Base-by-base conservation (phyloP, 352 stramenopile genomes). In the Vaucheria bursata region DNA sequence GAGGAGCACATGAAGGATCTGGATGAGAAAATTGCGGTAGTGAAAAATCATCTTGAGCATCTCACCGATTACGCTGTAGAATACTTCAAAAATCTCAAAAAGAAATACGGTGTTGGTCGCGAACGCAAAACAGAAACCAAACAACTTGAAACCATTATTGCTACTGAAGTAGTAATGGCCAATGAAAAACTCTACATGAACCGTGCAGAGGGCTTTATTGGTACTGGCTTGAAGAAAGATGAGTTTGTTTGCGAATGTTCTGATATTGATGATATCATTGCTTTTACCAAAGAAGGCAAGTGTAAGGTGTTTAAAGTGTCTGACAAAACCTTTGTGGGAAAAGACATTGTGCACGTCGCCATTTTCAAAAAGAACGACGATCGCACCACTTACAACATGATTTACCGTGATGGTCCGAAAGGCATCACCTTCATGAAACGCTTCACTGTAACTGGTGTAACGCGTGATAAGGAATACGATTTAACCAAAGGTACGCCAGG, bases 101-200 rank as follows among this genome's bases (percentile, higher is more conserved):
- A 59, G 45, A 59, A 59, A 59, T 59, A 59, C 45, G 45, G 45
- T 59, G 25, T 18, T 18, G 45, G 45, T 25, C 45, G 45, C 45
- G 45, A 59, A 59, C 45, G 45, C 45, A 59, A 59, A 59, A 59
- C 45, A 25, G 45, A 59, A 59, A 59, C 25, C 45, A 59, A 59
- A 59, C 18, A 18, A 59, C 25, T 59, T 59, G 45, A 59, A 18
- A 59, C 45, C 45, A 59, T 59, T 25, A 18, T 18, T 18, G 45
- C 45, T 25, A 59, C 18, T 25, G 12, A 59, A 25, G 45, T 59
- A 59, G 45, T 25, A 18, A 59, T 59, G 18, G 45, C 45, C 45
- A 59, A 59, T 59, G 12, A 59, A 59, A 59, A 59, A 59, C 25
- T 59, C 18, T 59, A 59, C 25, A 25, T 59, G 25, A 59, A 59